Evolutionary conservation across 805 yeast genomes (phyloP).

Genomic region (Isabelozyma heimii): DNA sequence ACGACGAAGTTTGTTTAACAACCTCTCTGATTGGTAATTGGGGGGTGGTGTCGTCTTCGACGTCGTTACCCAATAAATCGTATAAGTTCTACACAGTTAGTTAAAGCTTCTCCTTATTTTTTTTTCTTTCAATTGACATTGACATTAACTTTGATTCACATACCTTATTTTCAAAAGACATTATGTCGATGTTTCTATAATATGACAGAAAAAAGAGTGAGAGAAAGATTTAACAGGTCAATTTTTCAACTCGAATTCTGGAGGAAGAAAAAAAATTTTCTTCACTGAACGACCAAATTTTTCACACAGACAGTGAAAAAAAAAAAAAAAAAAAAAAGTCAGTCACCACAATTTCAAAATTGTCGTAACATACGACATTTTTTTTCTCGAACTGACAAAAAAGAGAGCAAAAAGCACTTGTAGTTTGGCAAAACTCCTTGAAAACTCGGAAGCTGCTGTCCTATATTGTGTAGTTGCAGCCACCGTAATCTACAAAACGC

Average conservation of each 20-base stretch:
- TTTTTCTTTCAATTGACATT: background rate
- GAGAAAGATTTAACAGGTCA: background rate
- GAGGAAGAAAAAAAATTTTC: constrained; percentile 10
- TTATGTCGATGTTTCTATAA: constrained; percentile 10
- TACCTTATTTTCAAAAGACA: constrained; percentile 51
- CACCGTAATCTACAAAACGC: background rate
- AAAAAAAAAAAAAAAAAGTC: background rate
- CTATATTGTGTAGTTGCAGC: background rate
- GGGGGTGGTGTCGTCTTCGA: constrained; percentile 70
- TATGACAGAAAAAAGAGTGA: background rate
- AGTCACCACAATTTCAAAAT: background rate
- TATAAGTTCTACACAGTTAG: constrained; percentile 59
- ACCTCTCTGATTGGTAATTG: constrained; percentile 64
- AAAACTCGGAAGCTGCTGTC: background rate
- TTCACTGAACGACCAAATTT: constrained; percentile 4
- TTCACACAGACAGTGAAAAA: background rate
- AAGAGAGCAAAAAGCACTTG: too few relatives aligned
- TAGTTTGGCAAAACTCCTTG: too few relatives aligned
- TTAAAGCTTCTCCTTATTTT: too few relatives aligned
- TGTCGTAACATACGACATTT: background rate
- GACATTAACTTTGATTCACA: constrained; percentile 13
- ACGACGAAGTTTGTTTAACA: constrained; percentile 77
- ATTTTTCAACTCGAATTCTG: background rate
- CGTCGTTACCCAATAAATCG: constrained; percentile 85
- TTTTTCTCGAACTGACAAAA: too few relatives aligned